Conservation (phyloP, 345 rosid genomes). For the Rubroshorea leprosula region DNA sequence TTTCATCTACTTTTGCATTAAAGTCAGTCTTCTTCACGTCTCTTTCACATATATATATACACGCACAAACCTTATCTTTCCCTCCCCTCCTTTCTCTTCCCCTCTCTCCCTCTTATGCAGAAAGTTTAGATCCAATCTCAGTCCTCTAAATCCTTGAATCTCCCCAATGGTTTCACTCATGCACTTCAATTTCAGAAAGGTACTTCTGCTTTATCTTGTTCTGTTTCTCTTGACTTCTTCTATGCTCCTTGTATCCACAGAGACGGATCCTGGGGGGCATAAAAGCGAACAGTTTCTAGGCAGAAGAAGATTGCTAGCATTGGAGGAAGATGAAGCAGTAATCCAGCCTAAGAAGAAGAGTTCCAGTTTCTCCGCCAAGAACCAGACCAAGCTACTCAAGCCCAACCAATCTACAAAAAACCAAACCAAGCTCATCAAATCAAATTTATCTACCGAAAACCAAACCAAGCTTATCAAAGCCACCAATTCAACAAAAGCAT, state of each 20-base stretch:
- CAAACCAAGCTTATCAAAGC: conserved; percentile 26
- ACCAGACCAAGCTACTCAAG: neutral
- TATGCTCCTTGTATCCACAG: neutral
- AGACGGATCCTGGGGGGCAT: neutral
- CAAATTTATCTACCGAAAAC: conserved; percentile 31
- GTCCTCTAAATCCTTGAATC: neutral
- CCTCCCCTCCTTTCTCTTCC: neutral
- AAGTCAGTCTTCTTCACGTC: too few species aligned
- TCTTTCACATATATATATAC: neutral
- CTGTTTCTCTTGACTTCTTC: neutral
- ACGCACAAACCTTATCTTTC: neutral
- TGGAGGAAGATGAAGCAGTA: neutral
- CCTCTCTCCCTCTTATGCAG: too few species aligned
- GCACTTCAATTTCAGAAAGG: neutral
- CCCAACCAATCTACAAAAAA: conserved; percentile 16
- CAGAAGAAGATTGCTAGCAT: neutral
- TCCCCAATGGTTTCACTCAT: neutral
- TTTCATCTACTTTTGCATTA: neutral
- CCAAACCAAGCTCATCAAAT: conserved; percentile 38
- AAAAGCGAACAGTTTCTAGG: neutral
- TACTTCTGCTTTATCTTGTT: neutral
- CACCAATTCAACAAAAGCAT: conserved; percentile 24
- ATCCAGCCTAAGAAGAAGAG: neutral
- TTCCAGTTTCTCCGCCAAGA: neutral
- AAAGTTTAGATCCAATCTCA: neutral